Conservation (phyloP, 2,329 filamentous ascomycete genomes). For the Pseudogymnoascus destructans region DNA sequence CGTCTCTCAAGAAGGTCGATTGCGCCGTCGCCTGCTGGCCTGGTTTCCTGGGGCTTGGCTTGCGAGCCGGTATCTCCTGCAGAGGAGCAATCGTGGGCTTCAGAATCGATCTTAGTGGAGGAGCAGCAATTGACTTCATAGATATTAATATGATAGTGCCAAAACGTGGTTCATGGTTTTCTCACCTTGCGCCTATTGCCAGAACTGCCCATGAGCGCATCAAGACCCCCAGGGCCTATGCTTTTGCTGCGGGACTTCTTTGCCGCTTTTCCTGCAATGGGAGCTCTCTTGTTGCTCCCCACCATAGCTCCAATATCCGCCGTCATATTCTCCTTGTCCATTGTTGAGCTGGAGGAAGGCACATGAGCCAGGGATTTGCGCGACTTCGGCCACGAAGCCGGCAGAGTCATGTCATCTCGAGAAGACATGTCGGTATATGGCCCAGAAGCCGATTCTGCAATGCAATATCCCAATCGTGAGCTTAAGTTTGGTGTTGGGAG, state of each 20-base stretch:
- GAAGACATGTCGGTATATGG: conserved; percentile 27
- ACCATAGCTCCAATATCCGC: conserved; percentile 43
- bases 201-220: conserved; percentile 60
- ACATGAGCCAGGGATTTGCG: conserved; percentile 62
- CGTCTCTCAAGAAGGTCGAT: neutral
- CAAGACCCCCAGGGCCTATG: conserved; percentile 80
- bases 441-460: neutral
- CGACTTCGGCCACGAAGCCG: conserved; percentile 38
- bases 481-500: conserved; percentile 5
- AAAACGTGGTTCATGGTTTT: conserved; percentile 24
- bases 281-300: conserved; percentile 18
- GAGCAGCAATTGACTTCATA: conserved; percentile 25
- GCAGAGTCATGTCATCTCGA: conserved; percentile 36
- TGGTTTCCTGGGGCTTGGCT: conserved; percentile 30
- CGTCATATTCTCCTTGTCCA: conserved; percentile 70
- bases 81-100: conserved; percentile 62
- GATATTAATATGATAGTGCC: conserved; percentile 13
- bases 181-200: conserved; percentile 70
- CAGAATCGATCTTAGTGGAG: conserved; percentile 57
- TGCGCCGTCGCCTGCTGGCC: neutral
- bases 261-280: conserved; percentile 17
- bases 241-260: conserved; percentile 87
- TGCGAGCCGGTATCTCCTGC: conserved; percentile 53
- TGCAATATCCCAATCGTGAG: conserved; percentile 5
- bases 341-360: conserved; percentile 31